Base-by-base conservation (phyloP, 345 rosid genomes). In the Dimocarpus longan region DNA sequence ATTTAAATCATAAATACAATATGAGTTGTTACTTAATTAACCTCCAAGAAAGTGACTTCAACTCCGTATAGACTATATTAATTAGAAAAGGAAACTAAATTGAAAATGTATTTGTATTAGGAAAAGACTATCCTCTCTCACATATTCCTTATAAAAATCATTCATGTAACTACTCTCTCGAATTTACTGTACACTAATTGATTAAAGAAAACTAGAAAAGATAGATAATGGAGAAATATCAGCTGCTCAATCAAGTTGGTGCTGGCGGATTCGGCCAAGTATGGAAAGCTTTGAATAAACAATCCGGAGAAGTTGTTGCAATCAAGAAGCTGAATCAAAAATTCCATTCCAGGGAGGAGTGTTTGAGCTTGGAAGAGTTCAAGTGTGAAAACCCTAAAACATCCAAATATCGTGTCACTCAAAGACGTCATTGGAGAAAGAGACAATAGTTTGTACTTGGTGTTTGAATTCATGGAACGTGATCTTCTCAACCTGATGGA, bases 401-500 rank as follows among this genome's bases (percentile, higher is more conserved):
- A 88, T 82, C 85, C 79, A 1, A 83, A 85, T 64, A 85, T 88
- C 22, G 82, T 88, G 70, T 85, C 83, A 76, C 88, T 88, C 42
- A 85, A 82, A 69, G 88, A 87, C 80, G 82, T 88, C 32, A 84
- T 88, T 66, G 66, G 75, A 70, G 85, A 83, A 63, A 50, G 71
- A 42, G 76, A 76, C 40, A 68, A 81, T 16, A 13, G 5, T 50
- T n/a, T 88, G 68, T 88, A 66, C 68, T 82, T 88, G 48, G 86
- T 86, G 63, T 88, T 86, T 67, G 89, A 88, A 66, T 88, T 76
- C 85, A 86, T 88, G 88, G 86, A 83, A 19, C 82, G 78, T 81
- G 77, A 83, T 67, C 87, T 88, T 19, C 81, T 80, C 68, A 83
- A 87, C 32, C 81, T 87, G 13, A 83, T 85, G 37, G 37, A 32